Percentiles rank a stretch among this genome's conserved stretches.
phyloP scores from a whole-genome alignment of 805 yeast genomes.

The Candida corydali region DNA sequence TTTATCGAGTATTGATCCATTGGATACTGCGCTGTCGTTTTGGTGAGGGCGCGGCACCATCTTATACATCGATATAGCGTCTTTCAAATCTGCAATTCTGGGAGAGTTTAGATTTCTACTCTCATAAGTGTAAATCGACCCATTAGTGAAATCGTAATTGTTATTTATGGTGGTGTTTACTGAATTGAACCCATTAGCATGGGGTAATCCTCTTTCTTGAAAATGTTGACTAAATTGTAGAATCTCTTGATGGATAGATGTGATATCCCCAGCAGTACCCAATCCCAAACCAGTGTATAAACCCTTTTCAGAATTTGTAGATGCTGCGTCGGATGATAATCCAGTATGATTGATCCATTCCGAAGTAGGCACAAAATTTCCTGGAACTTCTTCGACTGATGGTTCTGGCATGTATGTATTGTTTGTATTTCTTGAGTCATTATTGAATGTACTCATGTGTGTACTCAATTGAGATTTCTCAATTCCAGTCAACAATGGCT shows the following conservation, averaged over 20 bases:
- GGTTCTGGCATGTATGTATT: conserved; percentile 3
- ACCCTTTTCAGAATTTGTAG: conserved; percentile 7
- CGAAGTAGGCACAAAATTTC: conserved; percentile 1
- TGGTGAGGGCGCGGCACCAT: neutral
- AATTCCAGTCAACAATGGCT: conserved; percentile 15
- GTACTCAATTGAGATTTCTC: conserved; percentile 2
- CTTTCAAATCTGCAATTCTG: conserved; percentile 35
- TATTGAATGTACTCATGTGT: conserved; percentile 5
- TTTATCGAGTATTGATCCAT: conserved; percentile 26
- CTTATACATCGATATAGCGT: conserved; percentile 13
- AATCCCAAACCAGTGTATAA: conserved; percentile 21
- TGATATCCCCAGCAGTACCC: conserved; percentile 39
- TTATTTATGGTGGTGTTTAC: neutral
- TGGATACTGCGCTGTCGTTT: conserved; percentile 9
- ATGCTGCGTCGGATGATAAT: conserved; percentile 5
- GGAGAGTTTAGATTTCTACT: conserved; percentile 18
- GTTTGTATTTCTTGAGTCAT: conserved; percentile 6
- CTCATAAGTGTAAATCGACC: conserved; percentile 15
- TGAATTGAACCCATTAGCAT: conserved; percentile 5
- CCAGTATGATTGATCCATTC: conserved; percentile 5
- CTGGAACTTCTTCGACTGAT: neutral
- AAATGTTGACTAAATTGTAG: conserved; percentile 9
- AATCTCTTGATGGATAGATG: conserved; percentile 37
- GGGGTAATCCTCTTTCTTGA: conserved; percentile 6
- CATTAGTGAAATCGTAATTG: conserved; percentile 10